Percentiles rank a stretch among this genome's conserved stretches.
These are phyloP conservation scores for Suillus paluster DNA, from an alignment of 768 basidiomycete genomes.

Conservation along the genomic window DNA sequence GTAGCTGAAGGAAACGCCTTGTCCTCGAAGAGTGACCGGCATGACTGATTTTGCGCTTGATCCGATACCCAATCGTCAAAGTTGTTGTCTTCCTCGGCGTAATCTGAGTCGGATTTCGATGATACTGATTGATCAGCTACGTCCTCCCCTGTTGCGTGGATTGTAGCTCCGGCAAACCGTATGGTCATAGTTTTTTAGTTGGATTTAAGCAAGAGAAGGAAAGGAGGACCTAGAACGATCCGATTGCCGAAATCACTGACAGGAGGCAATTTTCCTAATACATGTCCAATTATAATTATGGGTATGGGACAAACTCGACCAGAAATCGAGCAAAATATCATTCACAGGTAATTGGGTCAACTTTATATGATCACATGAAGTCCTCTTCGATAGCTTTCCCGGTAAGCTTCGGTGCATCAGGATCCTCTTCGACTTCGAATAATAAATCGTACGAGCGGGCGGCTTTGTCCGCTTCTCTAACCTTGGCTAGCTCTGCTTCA, in stretches of 20 bases:
- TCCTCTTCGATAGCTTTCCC: constrained; percentile 85
- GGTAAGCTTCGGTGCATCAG: constrained; percentile 54
- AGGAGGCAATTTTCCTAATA: constrained; percentile 10
- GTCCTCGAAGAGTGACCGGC: constrained; percentile 79
- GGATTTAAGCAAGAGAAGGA: neutral
- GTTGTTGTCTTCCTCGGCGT: constrained; percentile 54
- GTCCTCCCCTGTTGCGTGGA: constrained; percentile 11
- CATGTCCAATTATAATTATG: neutral
- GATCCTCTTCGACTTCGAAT: constrained; percentile 68
- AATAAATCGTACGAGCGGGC: constrained; percentile 86
- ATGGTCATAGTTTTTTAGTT: constrained; percentile 29
- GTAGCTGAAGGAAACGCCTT: constrained; percentile 59
- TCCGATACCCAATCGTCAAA: constrained; percentile 87
- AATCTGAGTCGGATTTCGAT: constrained; percentile 28
- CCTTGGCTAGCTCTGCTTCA: constrained; percentile 73
- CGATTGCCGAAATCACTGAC: constrained; percentile 13
- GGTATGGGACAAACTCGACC: neutral
- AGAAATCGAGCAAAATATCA: constrained; percentile 1
- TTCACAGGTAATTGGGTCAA: neutral
- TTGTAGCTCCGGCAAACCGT: constrained; percentile 25
- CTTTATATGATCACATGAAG: constrained; percentile 67
- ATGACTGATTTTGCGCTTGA: constrained; percentile 54
- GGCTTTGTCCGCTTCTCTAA: constrained; percentile 85
- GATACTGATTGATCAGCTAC: constrained; percentile 17
- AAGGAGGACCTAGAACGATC: constrained; percentile 2